A percentile compares a stretch with the other conserved stretches of the same genome.
phyloP scores from a whole-genome alignment of 2,329 filamentous ascomycete species.

The Leptographium radiaticola region DNA sequence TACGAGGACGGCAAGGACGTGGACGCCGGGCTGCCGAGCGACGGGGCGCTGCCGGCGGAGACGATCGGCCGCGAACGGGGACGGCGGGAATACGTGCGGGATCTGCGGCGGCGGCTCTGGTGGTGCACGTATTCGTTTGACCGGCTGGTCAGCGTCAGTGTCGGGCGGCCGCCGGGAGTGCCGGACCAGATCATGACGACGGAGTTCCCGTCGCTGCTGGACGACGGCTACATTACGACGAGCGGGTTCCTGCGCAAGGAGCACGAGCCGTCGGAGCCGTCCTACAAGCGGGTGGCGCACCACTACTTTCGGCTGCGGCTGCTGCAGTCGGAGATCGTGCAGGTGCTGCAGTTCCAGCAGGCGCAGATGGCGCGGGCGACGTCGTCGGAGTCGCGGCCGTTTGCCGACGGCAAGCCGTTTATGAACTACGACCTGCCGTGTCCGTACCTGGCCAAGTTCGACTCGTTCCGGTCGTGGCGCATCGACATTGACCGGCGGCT shows the following conservation, averaged over 20 bases:
- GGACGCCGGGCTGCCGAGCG: constrained; percentile 43
- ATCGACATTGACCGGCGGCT: constrained; percentile 74
- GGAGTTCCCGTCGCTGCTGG: constrained; percentile 78
- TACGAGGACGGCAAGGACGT: constrained; percentile 71
- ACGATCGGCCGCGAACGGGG: constrained; percentile 36
- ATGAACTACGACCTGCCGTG: constrained; percentile 71
- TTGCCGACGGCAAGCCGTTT: constrained; percentile 43
- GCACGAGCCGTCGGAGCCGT: constrained; percentile 46
- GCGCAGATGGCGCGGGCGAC: constrained; percentile 61
- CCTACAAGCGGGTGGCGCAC: constrained; percentile 81
- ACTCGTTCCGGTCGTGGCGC: constrained; percentile 79
- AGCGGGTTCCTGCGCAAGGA: constrained; percentile 55
- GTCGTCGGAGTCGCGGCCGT: constrained; percentile 52
- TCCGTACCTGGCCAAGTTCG: constrained; percentile 72
- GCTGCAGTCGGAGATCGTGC: constrained; percentile 86
- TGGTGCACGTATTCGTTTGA: constrained; percentile 97
- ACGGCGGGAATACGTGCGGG: constrained; percentile 71
- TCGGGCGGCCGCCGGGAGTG: constrained; percentile 85
- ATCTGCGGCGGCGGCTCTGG: constrained; percentile 78
- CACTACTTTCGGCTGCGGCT: constrained; percentile 85
- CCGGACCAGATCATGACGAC: constrained; percentile 95
- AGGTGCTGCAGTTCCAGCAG: constrained; percentile 87
- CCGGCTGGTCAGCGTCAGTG: constrained; percentile 85
- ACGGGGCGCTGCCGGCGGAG: constrained; percentile 23
- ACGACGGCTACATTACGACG: constrained; percentile 78